These are phyloP conservation scores for Penicillium sp. DNA, from an alignment of 2,329 filamentous ascomycete species.

Conservation along the genomic window DNA sequence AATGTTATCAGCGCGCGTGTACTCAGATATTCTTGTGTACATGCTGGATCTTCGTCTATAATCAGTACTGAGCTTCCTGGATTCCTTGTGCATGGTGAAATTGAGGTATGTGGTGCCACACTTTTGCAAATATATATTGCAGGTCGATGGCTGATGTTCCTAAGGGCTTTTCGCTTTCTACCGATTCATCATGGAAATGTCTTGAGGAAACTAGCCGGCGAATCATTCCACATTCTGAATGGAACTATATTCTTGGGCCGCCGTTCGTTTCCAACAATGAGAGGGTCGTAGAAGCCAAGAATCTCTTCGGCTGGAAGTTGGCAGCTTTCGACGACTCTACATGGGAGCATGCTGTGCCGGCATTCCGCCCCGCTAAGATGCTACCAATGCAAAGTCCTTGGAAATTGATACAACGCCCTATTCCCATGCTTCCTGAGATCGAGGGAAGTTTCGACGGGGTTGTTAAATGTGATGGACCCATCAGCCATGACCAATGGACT, in stretches of 20 bases:
- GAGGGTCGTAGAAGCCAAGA: constrained; percentile 11
- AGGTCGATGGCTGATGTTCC: neutral
- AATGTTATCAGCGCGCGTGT: constrained; percentile 21
- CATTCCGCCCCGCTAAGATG: constrained; percentile 18
- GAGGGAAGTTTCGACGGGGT: constrained; percentile 10
- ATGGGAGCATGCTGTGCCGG: constrained; percentile 8
- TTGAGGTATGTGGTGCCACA: constrained; percentile 9
- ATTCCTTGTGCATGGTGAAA: constrained; percentile 22
- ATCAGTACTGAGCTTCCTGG: constrained; percentile 23
- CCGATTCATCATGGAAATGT: constrained; percentile 13
- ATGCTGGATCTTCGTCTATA: constrained; percentile 25
- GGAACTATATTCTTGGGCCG: constrained; percentile 27
- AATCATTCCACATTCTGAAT: constrained; percentile 21
- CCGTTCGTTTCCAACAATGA: constrained; percentile 27
- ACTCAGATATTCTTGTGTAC: constrained; percentile 19
- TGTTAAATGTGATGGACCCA: constrained; percentile 9
- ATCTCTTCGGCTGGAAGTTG: constrained; percentile 15
- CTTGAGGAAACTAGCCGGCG: constrained; percentile 11
- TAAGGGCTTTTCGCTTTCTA: constrained; percentile 4
- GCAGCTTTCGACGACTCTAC: constrained; percentile 13
- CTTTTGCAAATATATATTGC: neutral
- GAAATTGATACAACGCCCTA: constrained; percentile 6
- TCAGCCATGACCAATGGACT: constrained; percentile 5
- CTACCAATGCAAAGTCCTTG: constrained; percentile 17
- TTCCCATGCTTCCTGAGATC: constrained; percentile 16